Conservation (phyloP, 2,329 filamentous ascomycete genomes). For the Sphaerostilbella broomeana region DNA sequence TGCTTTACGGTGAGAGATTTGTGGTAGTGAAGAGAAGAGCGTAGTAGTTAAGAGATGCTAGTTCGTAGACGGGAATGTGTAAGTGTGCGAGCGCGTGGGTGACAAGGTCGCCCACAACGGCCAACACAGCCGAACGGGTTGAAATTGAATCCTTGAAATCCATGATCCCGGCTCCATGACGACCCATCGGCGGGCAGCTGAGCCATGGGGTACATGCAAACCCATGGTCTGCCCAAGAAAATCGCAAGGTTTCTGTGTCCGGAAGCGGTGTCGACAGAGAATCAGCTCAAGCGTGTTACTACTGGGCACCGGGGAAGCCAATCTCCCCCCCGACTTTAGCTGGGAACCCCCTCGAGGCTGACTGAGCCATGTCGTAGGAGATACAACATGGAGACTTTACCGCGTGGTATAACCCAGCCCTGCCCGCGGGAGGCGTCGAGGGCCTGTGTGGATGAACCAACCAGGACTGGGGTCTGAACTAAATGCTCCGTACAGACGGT, state of each 20-base stretch:
- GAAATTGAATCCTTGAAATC: slow-evolving; percentile 3
- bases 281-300: slow-evolving; percentile 11
- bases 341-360: slow-evolving; percentile 9
- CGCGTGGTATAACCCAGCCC: slow-evolving; percentile 15
- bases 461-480: slow-evolving; percentile 11
- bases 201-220: slow-evolving; percentile 26
- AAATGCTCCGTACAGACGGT: slow-evolving; percentile 12
- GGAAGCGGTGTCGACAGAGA: slow-evolving; percentile 10
- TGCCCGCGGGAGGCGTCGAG: slow-evolving; percentile 9
- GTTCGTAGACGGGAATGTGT: slow-evolving; percentile 12
- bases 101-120: slow-evolving; percentile 4
- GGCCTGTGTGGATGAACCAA: slow-evolving; percentile 5
- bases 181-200: slow-evolving; percentile 23
- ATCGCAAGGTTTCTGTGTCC: slow-evolving; percentile 3
- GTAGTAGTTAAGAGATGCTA: slow-evolving; percentile 7
- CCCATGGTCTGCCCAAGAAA: slow-evolving; percentile 1
- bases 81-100: slow-evolving; percentile 10
- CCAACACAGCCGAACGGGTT: slow-evolving; percentile 9
- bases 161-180: slow-evolving; percentile 14
- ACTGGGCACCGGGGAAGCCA: slow-evolving; percentile 6
- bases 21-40: slow-evolving; percentile 5
- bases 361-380: slow-evolving; percentile 13
- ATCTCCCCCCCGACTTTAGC: slow-evolving; percentile 8
- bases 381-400: slow-evolving; percentile 9
- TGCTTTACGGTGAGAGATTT: slow-evolving; percentile 6